Conservation (phyloP, 108 stramenopile genomes). For the Pseudonitzschia multiseries region DNA sequence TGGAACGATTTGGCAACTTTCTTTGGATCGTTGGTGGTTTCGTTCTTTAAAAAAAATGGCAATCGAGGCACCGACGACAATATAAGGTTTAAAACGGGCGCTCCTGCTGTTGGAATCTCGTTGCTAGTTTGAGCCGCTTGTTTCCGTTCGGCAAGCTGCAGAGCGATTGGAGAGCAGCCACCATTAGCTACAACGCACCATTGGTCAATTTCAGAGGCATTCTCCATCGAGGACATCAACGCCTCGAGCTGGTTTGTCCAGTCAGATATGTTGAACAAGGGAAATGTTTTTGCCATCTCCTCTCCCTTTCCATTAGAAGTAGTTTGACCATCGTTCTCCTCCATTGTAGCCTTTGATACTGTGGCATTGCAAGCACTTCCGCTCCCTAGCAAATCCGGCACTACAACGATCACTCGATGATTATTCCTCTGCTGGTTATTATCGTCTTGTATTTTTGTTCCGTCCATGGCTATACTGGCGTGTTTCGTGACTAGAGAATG, state of each 20-base stretch:
- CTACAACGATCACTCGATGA: conserved; percentile 27
- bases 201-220: conserved; percentile 14
- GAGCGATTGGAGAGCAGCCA: conserved; percentile 62
- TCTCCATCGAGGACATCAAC: conserved; percentile 44
- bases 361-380: conserved; percentile 47
- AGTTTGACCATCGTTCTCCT: neutral
- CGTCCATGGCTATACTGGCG: neutral
- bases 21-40: conserved; percentile 24
- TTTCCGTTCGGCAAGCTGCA: conserved; percentile 37
- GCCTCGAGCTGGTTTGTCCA: conserved; percentile 50
- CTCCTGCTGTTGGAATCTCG: no score
- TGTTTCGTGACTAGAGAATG: conserved; percentile 24
- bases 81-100: conserved; percentile 34
- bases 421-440: neutral
- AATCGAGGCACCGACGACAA: conserved; percentile 52
- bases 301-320: neutral
- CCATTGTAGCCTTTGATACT: neutral
- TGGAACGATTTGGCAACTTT: conserved; percentile 52
- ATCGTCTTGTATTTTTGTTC: neutral
- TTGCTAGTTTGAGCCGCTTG: neutral
- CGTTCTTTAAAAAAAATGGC: conserved; percentile 40
- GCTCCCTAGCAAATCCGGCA: conserved; percentile 58
- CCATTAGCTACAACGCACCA: conserved; percentile 65
- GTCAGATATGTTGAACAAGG: conserved; percentile 54
- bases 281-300: conserved; percentile 20